phyloP scores from a whole-genome alignment of 305 asterid genomes.

The Ajuga reptans region DNA sequence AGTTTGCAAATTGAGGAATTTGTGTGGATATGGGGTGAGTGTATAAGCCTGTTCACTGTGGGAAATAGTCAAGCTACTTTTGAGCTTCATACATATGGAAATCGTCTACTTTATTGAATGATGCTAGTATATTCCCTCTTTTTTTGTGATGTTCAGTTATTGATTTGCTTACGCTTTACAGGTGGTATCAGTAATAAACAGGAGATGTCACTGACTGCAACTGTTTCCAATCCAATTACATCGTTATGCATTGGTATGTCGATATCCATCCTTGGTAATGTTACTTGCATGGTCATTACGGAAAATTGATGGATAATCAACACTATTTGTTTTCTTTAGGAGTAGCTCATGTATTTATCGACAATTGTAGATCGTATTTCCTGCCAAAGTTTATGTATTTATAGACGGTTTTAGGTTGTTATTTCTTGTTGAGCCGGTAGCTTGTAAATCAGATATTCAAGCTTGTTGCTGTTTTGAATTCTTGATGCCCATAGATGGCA shows the following conservation, averaged over 20 bases:
- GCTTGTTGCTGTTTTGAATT: neutral
- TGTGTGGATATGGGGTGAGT: neutral
- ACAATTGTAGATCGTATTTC: neutral
- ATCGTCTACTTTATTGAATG: neutral
- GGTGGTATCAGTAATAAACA: slow-evolving; percentile 14
- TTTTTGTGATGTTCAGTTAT: neutral
- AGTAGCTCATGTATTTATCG: neutral
- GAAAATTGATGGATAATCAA: neutral
- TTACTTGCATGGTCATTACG: neutral
- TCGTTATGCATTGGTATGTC: slow-evolving; percentile 26
- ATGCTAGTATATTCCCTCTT: neutral
- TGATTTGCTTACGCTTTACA: slow-evolving; percentile 1
- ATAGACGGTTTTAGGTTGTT: neutral
- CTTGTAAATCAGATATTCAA: neutral
- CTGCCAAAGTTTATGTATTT: neutral
- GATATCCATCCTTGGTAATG: neutral
- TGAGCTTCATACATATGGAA: neutral
- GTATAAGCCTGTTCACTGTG: neutral
- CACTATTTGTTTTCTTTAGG: neutral
- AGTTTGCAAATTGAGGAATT: neutral
- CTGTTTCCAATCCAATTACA: slow-evolving; percentile 20
- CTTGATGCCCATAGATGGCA: neutral
- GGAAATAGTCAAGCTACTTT: neutral
- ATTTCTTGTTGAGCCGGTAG: neutral
- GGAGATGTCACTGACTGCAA: slow-evolving; percentile 27